phyloP scores from a whole-genome alignment of 164 flowering plant genomes.

The Magnolia changhungtana region DNA sequence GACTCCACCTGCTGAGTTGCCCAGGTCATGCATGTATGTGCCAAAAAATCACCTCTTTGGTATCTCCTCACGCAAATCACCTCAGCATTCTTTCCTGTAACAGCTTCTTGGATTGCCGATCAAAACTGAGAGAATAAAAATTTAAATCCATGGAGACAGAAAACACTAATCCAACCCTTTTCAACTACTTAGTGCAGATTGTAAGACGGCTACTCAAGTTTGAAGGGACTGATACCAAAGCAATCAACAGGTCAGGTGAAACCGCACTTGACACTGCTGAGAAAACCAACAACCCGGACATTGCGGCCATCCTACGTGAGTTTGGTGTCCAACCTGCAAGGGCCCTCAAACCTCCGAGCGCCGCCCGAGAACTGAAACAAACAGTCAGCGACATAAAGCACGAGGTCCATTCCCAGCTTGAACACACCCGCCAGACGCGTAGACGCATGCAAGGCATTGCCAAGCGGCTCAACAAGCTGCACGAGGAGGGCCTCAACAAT shows the following conservation, averaged over 20 bases:
- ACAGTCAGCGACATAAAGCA: slow-evolving; percentile 97
- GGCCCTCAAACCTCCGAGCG: slow-evolving; percentile 38
- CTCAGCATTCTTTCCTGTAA: no score
- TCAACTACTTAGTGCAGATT: slow-evolving; percentile 44
- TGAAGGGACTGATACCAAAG: slow-evolving; percentile 41
- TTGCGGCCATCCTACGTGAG: slow-evolving; percentile 47
- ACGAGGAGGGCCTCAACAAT: slow-evolving; percentile 88
- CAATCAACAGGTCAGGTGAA: slow-evolving; percentile 65
- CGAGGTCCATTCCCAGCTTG: slow-evolving; percentile 84
- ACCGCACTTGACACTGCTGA: slow-evolving; percentile 92
- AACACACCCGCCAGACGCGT: slow-evolving; percentile 83
- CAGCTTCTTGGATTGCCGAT: no score
- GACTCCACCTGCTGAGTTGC: no score
- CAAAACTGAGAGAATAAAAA: no score
- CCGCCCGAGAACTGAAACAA: slow-evolving; percentile 79
- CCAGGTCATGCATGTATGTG: no score
- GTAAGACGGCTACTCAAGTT: slow-evolving; percentile 52
- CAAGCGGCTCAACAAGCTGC: slow-evolving; percentile 79
- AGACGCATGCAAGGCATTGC: slow-evolving; percentile 79
- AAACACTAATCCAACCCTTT: neutral
- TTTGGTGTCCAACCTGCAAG: slow-evolving; percentile 64
- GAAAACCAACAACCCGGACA: slow-evolving; percentile 46
- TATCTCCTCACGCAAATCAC: no score
- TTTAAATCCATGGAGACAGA: no score
- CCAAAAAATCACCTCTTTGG: no score